phyloP scores from a whole-genome alignment of 306 rosid genomes.

The Ormosia emarginata region DNA sequence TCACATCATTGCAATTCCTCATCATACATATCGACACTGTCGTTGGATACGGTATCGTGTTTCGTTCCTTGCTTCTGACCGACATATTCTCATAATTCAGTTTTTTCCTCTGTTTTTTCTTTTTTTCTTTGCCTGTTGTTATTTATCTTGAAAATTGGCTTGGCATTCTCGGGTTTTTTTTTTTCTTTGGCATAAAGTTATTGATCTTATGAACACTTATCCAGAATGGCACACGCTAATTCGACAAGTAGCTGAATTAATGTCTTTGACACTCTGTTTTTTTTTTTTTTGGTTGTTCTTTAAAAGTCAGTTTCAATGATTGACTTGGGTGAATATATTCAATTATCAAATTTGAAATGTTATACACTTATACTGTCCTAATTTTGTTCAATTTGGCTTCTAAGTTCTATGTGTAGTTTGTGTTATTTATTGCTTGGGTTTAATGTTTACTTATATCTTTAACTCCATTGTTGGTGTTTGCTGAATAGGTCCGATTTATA shows the following conservation, averaged over 20 bases:
- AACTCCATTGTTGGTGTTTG: constrained; percentile 9
- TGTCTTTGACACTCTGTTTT: not conserved
- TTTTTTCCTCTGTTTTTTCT: too few relatives aligned
- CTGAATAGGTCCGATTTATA: constrained; percentile 38
- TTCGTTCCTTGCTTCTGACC: not conserved
- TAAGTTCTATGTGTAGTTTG: too few relatives aligned
- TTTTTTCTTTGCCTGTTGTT: not conserved
- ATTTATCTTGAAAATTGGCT: not conserved
- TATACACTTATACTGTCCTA: not conserved
- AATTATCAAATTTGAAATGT: not conserved
- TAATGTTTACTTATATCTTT: not conserved
- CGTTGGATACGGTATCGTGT: not conserved
- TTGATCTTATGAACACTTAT: too few relatives aligned
- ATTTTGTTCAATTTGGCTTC: not conserved
- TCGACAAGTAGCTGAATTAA: too few relatives aligned
- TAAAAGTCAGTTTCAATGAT: not conserved
- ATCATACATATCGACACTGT: too few relatives aligned
- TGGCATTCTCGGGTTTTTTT: too few relatives aligned
- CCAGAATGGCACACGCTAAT: too few relatives aligned
- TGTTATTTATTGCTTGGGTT: not conserved
- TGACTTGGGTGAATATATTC: not conserved
- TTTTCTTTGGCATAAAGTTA: too few relatives aligned
- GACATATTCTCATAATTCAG: not conserved
- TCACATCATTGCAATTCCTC: too few relatives aligned
- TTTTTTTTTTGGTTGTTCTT: not conserved